These are phyloP conservation scores for Gloeophyllum trabeum DNA, from an alignment of 768 basidiomycete species.

Conservation along the genomic window DNA sequence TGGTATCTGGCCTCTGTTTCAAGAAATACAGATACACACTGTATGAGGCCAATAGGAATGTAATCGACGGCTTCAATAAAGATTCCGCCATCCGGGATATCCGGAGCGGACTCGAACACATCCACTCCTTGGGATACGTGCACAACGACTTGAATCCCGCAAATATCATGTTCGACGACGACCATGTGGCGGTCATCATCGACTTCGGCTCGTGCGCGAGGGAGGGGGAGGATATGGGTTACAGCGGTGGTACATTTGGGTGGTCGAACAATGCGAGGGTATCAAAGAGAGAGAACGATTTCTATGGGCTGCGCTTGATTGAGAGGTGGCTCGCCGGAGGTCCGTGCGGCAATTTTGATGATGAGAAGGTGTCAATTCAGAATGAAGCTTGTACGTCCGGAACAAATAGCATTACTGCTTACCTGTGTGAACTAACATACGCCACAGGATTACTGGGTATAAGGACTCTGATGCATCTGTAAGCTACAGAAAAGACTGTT, in stretches of 20 bases:
- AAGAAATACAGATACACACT: not conserved
- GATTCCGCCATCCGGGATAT: not conserved
- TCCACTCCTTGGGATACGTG: constrained; percentile 15
- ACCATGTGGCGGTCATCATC: constrained; percentile 12
- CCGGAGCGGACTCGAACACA: constrained; percentile 8
- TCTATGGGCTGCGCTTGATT: not conserved
- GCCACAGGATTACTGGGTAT: no score
- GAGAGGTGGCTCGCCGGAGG: no score
- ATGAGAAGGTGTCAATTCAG: no score
- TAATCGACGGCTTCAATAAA: no score
- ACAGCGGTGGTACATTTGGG: not conserved
- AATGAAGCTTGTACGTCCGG: no score
- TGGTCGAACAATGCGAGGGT: no score
- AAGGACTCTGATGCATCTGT: no score
- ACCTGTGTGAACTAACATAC: no score
- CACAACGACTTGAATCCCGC: constrained; percentile 16
- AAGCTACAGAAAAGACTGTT: no score
- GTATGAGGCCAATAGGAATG: not conserved
- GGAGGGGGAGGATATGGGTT: not conserved
- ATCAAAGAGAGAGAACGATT: not conserved
- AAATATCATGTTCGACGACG: constrained; percentile 16
- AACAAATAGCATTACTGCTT: no score
- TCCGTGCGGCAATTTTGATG: no score
- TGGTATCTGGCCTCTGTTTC: not conserved
- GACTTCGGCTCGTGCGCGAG: constrained; percentile 9